Conservation (phyloP, 2,329 filamentous ascomycete species). For the Verticillium dahliae region DNA sequence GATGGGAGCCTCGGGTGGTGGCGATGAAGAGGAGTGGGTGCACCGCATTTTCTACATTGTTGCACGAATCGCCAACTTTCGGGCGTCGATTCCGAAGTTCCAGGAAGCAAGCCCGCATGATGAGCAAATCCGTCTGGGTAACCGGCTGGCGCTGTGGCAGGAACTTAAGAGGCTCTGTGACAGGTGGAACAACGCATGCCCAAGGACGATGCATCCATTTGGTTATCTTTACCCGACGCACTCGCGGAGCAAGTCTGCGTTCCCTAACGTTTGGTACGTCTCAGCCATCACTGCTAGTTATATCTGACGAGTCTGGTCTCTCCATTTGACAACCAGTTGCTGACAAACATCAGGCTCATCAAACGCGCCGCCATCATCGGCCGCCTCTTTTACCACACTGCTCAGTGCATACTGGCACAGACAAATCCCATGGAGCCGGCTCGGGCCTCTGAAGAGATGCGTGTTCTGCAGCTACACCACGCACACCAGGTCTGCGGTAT, state of each 20-base stretch:
- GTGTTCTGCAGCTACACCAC: conserved; percentile 62
- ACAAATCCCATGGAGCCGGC: conserved; percentile 64
- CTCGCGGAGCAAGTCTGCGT: conserved; percentile 63
- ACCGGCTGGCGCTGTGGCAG: conserved; percentile 70
- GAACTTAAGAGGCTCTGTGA: conserved; percentile 76
- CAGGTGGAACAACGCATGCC: conserved; percentile 71
- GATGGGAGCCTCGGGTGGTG: conserved; percentile 20
- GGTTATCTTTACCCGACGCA: conserved; percentile 67
- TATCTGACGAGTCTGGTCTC: background rate
- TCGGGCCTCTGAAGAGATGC: conserved; percentile 59
- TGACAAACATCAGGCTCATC: conserved; percentile 53
- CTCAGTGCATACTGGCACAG: conserved; percentile 73
- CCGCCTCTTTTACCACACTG: conserved; percentile 82
- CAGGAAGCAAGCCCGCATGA: conserved; percentile 53
- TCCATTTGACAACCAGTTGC: background rate
- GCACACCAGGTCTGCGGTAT: conserved; percentile 86
- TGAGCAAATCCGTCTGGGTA: conserved; percentile 57
- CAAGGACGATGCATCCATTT: conserved; percentile 81
- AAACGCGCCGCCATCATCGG: conserved; percentile 77
- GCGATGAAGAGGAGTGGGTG: conserved; percentile 77
- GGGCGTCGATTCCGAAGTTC: conserved; percentile 59
- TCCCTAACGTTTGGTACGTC: conserved; percentile 78
- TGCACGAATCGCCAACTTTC: conserved; percentile 81
- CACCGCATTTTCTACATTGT: conserved; percentile 85
- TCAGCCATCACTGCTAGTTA: background rate